Percentiles rank a stretch among this genome's conserved stretches.
Conservation (phyloP, 2,329 filamentous ascomycete species). For the Fusarium haematococcum region DNA sequence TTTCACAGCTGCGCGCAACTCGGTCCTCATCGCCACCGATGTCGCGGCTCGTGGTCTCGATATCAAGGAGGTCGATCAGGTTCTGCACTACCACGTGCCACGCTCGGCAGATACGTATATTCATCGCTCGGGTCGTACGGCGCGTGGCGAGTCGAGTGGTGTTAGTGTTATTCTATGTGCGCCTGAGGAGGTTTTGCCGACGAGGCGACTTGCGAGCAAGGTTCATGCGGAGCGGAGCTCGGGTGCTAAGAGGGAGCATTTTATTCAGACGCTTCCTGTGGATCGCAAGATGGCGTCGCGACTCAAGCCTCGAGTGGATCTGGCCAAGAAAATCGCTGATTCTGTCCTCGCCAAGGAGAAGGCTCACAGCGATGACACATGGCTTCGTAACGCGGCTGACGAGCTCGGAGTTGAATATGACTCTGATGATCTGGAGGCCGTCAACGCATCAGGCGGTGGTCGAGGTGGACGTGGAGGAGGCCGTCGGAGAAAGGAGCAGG, state of each 20-base stretch:
- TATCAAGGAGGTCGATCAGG: constrained; percentile 88
- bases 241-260: constrained; percentile 65
- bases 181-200: constrained; percentile 89
- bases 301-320: constrained; percentile 79
- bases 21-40: constrained; percentile 89
- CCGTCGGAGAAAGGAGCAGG: constrained; percentile 79
- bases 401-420: constrained; percentile 96
- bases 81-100: constrained; percentile 96
- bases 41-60: constrained; percentile 94
- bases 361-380: constrained; percentile 83
- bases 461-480: constrained; percentile 78
- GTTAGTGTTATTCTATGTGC: constrained; percentile 89
- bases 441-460: constrained; percentile 69
- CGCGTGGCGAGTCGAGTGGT: constrained; percentile 81
- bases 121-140: constrained; percentile 93
- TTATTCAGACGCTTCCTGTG: constrained; percentile 84
- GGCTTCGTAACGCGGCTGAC: constrained; percentile 86
- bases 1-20: constrained; percentile 76
- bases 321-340: constrained; percentile 92
- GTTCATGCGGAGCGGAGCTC: constrained; percentile 76
- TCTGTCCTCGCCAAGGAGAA: constrained; percentile 88
- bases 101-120: constrained; percentile 94
- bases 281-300: constrained; percentile 82
- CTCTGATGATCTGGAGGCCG: constrained; percentile 87
- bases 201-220: constrained; percentile 85